These are phyloP conservation scores for Colletotrichum chrysophilum DNA, from an alignment of 2,329 filamentous ascomycete species.

Conservation along the genomic window DNA sequence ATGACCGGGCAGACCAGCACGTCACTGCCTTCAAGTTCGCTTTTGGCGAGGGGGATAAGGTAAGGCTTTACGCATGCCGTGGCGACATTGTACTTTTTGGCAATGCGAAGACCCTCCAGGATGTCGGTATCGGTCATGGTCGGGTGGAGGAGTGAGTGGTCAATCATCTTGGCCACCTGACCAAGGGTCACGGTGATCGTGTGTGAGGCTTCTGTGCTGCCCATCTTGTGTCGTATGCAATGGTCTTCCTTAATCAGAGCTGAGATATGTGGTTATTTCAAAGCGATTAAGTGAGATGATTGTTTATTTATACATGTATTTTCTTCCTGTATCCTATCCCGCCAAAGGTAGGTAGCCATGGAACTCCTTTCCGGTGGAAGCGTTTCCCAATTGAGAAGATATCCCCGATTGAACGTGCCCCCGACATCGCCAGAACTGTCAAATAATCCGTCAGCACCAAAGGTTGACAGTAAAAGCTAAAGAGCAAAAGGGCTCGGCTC, in stretches of 20 bases:
- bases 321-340: background rate
- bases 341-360: too few species aligned
- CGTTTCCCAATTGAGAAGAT: background rate
- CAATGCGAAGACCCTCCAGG: conserved; percentile 50
- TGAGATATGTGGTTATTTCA: rapidly evolving
- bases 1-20: conserved; percentile 63
- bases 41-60: conserved; percentile 50
- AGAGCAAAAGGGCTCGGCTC: background rate
- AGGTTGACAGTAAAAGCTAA: background rate
- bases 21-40: conserved; percentile 49
- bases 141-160: conserved; percentile 67
- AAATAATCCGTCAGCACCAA: background rate
- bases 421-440: rapidly evolving
- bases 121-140: conserved; percentile 64
- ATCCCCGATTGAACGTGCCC: background rate
- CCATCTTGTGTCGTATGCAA: background rate
- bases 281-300: background rate
- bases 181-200: conserved; percentile 46
- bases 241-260: background rate
- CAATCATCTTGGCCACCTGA: conserved; percentile 60
- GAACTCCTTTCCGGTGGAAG: background rate
- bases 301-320: background rate
- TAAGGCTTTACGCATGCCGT: conserved; percentile 51
- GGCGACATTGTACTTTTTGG: conserved; percentile 48
- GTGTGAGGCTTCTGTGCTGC: conserved; percentile 9